phyloP scores from a whole-genome alignment of 768 basidiomycete species.

The Lanmaoa rubissima region DNA sequence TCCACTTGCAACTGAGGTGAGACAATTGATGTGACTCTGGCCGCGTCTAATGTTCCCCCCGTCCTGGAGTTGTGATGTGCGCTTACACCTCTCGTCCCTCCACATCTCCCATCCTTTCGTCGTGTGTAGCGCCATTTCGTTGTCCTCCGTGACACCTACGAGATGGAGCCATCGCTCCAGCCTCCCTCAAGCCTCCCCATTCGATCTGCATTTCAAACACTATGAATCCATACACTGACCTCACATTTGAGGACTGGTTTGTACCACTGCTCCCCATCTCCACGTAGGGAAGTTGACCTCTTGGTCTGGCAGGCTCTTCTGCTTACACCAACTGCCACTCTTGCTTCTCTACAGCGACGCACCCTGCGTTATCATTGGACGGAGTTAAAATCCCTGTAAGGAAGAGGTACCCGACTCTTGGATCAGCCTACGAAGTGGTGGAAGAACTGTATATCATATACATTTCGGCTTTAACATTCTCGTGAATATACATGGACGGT shows the following conservation, averaged over 20 bases:
- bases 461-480: constrained; percentile 24
- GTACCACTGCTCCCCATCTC: constrained; percentile 23
- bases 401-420: constrained; percentile 69
- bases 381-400: constrained; percentile 99
- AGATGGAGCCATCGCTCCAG: constrained; percentile 12
- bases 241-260: constrained; percentile 89
- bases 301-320: constrained; percentile 61
- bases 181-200: constrained; percentile 31
- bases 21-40: too few relatives aligned
- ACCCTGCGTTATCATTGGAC: constrained; percentile 89
- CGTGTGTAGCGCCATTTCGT: background rate
- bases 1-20: too few relatives aligned
- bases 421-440: constrained; percentile 84
- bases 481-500: background rate
- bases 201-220: constrained; percentile 74
- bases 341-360: constrained; percentile 87
- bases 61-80: too few relatives aligned
- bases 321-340: constrained; percentile 70
- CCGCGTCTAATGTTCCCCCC: too few relatives aligned
- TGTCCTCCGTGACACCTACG: background rate
- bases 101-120: too few relatives aligned
- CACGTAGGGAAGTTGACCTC: constrained; percentile 22
- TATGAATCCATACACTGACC: constrained; percentile 83
- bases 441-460: constrained; percentile 96
- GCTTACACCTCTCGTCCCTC: too few relatives aligned